Percentiles rank a stretch among this genome's conserved stretches.
phyloP scores from a whole-genome alignment of 1,284 basidiomycete genomes.

The Ganoderma multipileum region DNA sequence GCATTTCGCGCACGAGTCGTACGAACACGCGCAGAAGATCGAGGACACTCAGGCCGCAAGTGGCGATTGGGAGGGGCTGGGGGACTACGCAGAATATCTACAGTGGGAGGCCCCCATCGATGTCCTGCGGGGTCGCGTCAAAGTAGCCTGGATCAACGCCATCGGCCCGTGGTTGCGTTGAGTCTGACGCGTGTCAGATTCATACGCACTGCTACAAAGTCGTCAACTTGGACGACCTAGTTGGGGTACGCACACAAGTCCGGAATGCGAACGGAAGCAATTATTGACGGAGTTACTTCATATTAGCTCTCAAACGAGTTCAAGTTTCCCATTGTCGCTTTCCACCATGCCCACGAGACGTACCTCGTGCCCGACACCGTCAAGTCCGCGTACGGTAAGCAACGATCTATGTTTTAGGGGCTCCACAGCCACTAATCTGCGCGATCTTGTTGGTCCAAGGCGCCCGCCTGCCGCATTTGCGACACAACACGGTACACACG shows the following conservation, averaged over 20 bases:
- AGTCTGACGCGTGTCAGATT: constrained; percentile 49
- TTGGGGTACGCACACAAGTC: constrained; percentile 52
- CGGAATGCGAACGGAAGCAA: background rate
- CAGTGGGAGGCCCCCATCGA: constrained; percentile 90
- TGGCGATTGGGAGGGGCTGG: constrained; percentile 66
- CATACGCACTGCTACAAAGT: constrained; percentile 73
- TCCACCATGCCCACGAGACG: constrained; percentile 90
- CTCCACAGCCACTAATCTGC: constrained; percentile 37
- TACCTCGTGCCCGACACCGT: constrained; percentile 87
- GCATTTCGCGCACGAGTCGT: constrained; percentile 46
- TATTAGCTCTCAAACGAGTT: constrained; percentile 76
- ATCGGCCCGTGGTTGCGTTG: background rate
- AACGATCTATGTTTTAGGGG: constrained; percentile 69
- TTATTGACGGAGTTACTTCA: background rate
- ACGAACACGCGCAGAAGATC: constrained; percentile 77
- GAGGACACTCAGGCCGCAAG: constrained; percentile 70
- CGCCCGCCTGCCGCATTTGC: constrained; percentile 80
- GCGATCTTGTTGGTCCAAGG: constrained; percentile 25
- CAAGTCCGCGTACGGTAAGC: constrained; percentile 65
- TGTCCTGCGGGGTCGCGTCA: constrained; percentile 83
- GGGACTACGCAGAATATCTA: constrained; percentile 78
- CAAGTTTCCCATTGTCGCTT: constrained; percentile 80
- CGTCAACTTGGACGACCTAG: constrained; percentile 55
- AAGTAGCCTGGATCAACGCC: constrained; percentile 46
- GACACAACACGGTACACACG: constrained; percentile 70